Conservation (phyloP, 352 stramenopile species). For the Pythium scleroteichum region DNA sequence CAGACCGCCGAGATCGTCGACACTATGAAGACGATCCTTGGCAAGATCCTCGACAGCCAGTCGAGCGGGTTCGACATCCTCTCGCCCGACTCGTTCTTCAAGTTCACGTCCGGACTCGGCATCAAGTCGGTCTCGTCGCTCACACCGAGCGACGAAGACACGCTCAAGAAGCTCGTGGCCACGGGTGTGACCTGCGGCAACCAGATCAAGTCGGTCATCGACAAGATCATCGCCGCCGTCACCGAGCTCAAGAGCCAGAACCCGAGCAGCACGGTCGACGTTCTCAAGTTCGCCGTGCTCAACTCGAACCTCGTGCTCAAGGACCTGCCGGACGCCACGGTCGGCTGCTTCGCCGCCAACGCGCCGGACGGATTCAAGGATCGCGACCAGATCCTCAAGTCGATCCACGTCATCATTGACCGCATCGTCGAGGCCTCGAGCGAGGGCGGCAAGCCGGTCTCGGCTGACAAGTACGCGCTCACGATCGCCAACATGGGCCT, state of each 20-base stretch:
- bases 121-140: slow-evolving; percentile 22
- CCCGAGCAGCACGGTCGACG: slow-evolving; percentile 33
- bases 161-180: slow-evolving; percentile 41
- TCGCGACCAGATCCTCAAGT: slow-evolving; percentile 45
- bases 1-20: slow-evolving; percentile 39
- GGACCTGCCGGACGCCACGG: slow-evolving; percentile 46
- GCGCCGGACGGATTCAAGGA: slow-evolving; percentile 5
- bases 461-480: slow-evolving; percentile 37
- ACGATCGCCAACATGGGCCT: slow-evolving; percentile 44
- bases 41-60: slow-evolving; percentile 38
- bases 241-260: slow-evolving; percentile 37
- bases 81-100: slow-evolving; percentile 17
- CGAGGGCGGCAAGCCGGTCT: slow-evolving; percentile 36
- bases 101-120: slow-evolving; percentile 14
- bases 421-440: slow-evolving; percentile 44
- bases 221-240: slow-evolving; percentile 49
- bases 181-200: slow-evolving; percentile 40
- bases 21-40: slow-evolving; percentile 28
- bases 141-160: slow-evolving; percentile 28
- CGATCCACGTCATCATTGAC: slow-evolving; percentile 48
- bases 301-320: slow-evolving; percentile 44
- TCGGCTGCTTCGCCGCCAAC: slow-evolving; percentile 36
- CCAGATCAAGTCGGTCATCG: slow-evolving; percentile 49
- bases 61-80: slow-evolving; percentile 17
- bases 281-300: slow-evolving; percentile 45